These are phyloP conservation scores for Hypholoma sublateritium DNA, from an alignment of 768 basidiomycete genomes.

Conservation along the genomic window DNA sequence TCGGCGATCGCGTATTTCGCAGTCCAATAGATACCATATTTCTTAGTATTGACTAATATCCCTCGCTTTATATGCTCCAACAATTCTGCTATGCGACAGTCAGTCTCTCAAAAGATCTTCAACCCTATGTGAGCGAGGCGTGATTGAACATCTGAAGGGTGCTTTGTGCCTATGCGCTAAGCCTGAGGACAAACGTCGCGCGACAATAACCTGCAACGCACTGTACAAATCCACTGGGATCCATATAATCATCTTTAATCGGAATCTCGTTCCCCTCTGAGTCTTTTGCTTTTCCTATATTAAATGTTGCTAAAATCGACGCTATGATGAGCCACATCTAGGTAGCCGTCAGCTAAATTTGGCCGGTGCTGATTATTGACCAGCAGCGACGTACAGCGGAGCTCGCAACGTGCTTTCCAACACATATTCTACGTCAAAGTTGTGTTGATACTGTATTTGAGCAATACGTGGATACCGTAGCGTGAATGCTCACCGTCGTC, in stretches of 20 bases:
- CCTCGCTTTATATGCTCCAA: no score
- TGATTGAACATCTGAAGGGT: neutral
- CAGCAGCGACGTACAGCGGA: neutral
- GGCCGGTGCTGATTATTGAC: no score
- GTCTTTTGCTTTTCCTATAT: conserved; percentile 26
- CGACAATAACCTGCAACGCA: neutral
- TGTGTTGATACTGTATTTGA: neutral
- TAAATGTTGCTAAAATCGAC: conserved; percentile 28
- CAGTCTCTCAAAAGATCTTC: neutral
- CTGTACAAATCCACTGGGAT: neutral
- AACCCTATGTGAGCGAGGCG: neutral
- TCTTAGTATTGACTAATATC: no score
- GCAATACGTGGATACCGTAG: neutral
- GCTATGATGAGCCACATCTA: conserved; percentile 24
- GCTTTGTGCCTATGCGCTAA: neutral
- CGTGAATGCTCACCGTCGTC: neutral
- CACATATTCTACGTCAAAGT: neutral
- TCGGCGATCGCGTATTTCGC: no score
- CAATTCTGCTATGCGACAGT: no score
- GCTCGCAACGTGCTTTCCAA: conserved; percentile 1
- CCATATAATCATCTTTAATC: conserved; percentile 5
- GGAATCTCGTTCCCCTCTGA: conserved; percentile 20
- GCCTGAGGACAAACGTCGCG: neutral
- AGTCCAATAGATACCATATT: no score
- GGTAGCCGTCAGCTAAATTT: no score